Base-by-base conservation (phyloP, 2,329 filamentous ascomycete species). In the Raffaelea ambrosiae region DNA sequence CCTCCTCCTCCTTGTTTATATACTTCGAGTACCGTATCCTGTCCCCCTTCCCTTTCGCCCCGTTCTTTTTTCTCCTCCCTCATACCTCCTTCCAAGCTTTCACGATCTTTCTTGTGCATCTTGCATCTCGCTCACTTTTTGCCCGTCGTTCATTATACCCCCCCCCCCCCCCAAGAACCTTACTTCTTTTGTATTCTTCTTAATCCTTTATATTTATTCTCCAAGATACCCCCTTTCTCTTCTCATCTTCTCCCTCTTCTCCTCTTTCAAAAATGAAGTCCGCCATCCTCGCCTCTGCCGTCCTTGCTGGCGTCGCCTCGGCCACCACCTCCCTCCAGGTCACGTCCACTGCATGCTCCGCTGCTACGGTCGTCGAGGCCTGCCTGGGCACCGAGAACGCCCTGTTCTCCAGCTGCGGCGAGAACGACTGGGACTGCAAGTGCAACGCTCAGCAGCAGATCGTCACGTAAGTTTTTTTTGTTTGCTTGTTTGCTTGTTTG, bases 351-450 rank as follows among this genome's bases (percentile, higher is more conserved):
- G 23, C 41, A 20, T 57, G 55, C 38, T 50, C 47, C 9, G 55
- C 55, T 31, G 31, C 48, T 39, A 48, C 55, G 46, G 53, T 55
- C 26, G 26, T 58, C n/a, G 33, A 53, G 11, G 45, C 53, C 39
- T 57, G 54, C 31, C 44, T 62, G 20, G 44, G 42, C 33, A 54
- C 46, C 47, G 66, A 74, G 56, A 63, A 55, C 36, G 55, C 55
- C 50, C 69, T 69, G 61, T 60, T 69, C 53, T 48, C 55, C 4
- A 52, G 53, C 38, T 77, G 74, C 60, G 47, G 40, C 11, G 5
- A 49, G 19, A 60, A 58, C 43, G 71, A 77, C 60, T 74, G 67
- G 53, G 59, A 64, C 46, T 77, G 73, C 61, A 65, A 66, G 51
- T 77, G 73, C 58, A 58, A 62, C 46, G 64, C 66, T 42, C 66